Evolutionary conservation across 805 yeast genomes (phyloP).

Genomic region (Metschnikowia baotianmanensis): DNA sequence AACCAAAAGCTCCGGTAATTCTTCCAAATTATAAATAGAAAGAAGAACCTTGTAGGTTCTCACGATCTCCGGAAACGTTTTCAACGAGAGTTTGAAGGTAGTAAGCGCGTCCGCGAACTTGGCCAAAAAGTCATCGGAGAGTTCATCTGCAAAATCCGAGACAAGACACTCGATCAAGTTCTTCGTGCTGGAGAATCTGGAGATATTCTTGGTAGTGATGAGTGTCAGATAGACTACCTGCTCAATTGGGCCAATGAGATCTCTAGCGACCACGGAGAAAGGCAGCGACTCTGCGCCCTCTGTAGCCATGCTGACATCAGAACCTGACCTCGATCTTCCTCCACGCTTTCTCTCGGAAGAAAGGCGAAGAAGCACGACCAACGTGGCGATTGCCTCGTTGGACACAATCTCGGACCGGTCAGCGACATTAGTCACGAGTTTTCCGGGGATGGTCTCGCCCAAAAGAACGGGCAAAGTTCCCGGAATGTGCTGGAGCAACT

Average conservation of each 20-base stretch:
- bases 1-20: constrained; percentile 21
- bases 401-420: constrained; percentile 52
- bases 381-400: constrained; percentile 45
- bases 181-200: constrained; percentile 25
- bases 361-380: constrained; percentile 38
- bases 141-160: constrained; percentile 15
- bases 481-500: constrained; percentile 40
- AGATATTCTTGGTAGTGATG: constrained; percentile 20
- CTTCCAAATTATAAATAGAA: constrained; percentile 13
- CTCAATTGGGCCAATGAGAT: constrained; percentile 18
- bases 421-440: constrained; percentile 31
- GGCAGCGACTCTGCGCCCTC: constrained; percentile 9
- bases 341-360: constrained; percentile 12
- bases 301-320: constrained; percentile 42
- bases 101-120: constrained; percentile 19
- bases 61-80: constrained; percentile 27
- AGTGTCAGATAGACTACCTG: constrained; percentile 27
- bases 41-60: constrained; percentile 28
- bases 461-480: constrained; percentile 33
- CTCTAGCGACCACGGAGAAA: background rate
- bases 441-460: constrained; percentile 24
- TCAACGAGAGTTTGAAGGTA: constrained; percentile 21
- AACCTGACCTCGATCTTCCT: constrained; percentile 15
- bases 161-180: constrained; percentile 30
- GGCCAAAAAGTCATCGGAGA: constrained; percentile 20